Percentiles rank a stretch among this genome's conserved stretches.
These are phyloP conservation scores for Boechera divaricarpa DNA, from an alignment of 345 rosid species.

Conservation along the genomic window DNA sequence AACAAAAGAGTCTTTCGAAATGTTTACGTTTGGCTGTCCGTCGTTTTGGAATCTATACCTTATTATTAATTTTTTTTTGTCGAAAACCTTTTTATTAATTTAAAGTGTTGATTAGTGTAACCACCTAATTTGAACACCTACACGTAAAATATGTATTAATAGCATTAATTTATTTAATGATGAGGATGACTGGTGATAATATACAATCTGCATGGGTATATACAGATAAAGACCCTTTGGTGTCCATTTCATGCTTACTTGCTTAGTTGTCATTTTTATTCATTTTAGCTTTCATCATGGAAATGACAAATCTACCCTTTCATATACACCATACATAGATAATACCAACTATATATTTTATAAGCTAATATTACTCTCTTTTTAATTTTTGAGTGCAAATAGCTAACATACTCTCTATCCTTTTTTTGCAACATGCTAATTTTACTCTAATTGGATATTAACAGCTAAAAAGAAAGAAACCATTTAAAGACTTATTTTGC, in stretches of 20 bases:
- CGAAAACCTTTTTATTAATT: slow-evolving; percentile 33
- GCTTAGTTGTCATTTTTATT: slow-evolving; percentile 43
- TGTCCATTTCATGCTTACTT: slow-evolving; percentile 45
- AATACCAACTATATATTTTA: neutral
- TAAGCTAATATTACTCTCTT: neutral
- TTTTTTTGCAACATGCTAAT: neutral
- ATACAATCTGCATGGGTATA: slow-evolving; percentile 40
- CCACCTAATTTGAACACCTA: slow-evolving; percentile 34
- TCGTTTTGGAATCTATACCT: slow-evolving; percentile 43
- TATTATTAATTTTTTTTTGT: slow-evolving; percentile 24
- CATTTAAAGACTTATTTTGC: neutral
- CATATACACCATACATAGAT: neutral
- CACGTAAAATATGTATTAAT: slow-evolving; percentile 14
- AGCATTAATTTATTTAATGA: slow-evolving; percentile 4
- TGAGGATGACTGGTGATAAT: slow-evolving; percentile 33
- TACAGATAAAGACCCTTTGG: slow-evolving; percentile 34
- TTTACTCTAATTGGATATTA: slow-evolving; percentile 17
- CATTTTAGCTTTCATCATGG: slow-evolving; percentile 11
- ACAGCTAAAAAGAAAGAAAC: neutral
- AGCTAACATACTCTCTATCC: neutral
- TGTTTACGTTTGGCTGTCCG: slow-evolving; percentile 38
- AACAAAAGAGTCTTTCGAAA: slow-evolving; percentile 24
- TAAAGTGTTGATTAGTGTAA: slow-evolving; percentile 44
- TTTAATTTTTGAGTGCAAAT: too few relatives aligned
- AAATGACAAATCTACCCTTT: slow-evolving; percentile 30